Percentiles rank a stretch among this genome's conserved stretches.
Evolutionary conservation across 192 early-diverging fungal genomes (phyloP).

Genomic region (Linnemannia hyalina): DNA sequence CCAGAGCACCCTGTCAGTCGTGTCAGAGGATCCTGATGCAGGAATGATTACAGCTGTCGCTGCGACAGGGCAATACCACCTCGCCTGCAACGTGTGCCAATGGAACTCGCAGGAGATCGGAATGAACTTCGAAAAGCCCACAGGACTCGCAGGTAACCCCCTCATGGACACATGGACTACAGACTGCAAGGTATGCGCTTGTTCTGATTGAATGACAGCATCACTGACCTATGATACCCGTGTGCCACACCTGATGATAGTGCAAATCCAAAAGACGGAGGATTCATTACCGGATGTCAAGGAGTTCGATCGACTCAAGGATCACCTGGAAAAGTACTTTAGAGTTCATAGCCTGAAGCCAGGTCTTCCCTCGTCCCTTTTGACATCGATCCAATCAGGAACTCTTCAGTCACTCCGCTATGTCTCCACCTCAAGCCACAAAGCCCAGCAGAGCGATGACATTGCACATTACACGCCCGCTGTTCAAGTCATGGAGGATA

Average conservation of each 20-base stretch:
- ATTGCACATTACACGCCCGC: conserved; percentile 60
- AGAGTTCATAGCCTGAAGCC: conserved; percentile 56
- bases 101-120: conserved; percentile 95
- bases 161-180: neutral
- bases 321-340: conserved; percentile 86
- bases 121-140: conserved; percentile 94
- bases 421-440: conserved; percentile 30
- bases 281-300: conserved; percentile 74
- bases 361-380: conserved; percentile 30
- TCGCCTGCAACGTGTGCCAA: conserved; percentile 88
- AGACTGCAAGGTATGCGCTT: neutral
- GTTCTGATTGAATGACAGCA: no score
- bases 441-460: conserved; percentile 60
- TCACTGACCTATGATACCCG: neutral
- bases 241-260: conserved; percentile 31
- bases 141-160: conserved; percentile 82
- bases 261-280: conserved; percentile 87
- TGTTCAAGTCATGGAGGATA: conserved; percentile 59
- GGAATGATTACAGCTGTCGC: conserved; percentile 27
- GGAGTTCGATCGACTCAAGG: conserved; percentile 88
- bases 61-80: conserved; percentile 69
- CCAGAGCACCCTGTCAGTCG: conserved; percentile 81
- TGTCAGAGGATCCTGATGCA: conserved; percentile 64
- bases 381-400: conserved; percentile 49
- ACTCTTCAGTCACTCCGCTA: conserved; percentile 41